Base-by-base conservation (phyloP, 345 rosid species). In the Brassica rapa region DNA sequence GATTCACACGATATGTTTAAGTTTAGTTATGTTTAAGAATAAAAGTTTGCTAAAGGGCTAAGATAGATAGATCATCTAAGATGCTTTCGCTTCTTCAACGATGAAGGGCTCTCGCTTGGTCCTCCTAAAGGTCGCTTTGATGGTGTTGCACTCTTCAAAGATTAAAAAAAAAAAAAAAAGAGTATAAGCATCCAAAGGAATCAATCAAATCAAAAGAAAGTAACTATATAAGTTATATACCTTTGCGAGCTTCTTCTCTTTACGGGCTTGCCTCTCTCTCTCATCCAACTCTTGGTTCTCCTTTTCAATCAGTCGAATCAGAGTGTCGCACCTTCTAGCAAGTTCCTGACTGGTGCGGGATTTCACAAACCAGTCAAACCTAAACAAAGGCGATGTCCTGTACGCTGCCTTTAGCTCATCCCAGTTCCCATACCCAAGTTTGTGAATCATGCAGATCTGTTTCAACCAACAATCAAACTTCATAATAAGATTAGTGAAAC, bases 391-490 rank as follows among this genome's bases (percentile, higher is more conserved):
- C 2, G 97, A 90, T 6, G 94, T 91, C 61, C 98, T 91, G 83
- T 91, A 93, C 37, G 98, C 98, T 43, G 98, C 93, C 84, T 96
- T 96, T 39, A 96, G 91, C 84, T 96, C 99, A 71, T 96, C 99
- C 98, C 99, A 96, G 46, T 96, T 93, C 51, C 98, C 98, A 84
- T 96, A 96, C 2, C 99, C 99, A 81, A 96, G 96, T 84, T 96
- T 96, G 88, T 96, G 97, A 74, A 93, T 92, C 98, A 91, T 96
- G 88, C 99, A 96, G 27, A 96, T 90, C 99, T 96, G 88, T 62
- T 29, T 51, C 73, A 14, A 60, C 15, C 35, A 39, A 23, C 65
- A 56, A 66, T 49, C 11, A 51, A 29, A 37, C 12, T 29, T 80
- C 67, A 19, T 16, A 9, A 35, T 21, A 1, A 16, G 19, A 66